Evolutionary conservation across 257 asterid species (phyloP).

Genomic region (Nicotiana undulata): DNA sequence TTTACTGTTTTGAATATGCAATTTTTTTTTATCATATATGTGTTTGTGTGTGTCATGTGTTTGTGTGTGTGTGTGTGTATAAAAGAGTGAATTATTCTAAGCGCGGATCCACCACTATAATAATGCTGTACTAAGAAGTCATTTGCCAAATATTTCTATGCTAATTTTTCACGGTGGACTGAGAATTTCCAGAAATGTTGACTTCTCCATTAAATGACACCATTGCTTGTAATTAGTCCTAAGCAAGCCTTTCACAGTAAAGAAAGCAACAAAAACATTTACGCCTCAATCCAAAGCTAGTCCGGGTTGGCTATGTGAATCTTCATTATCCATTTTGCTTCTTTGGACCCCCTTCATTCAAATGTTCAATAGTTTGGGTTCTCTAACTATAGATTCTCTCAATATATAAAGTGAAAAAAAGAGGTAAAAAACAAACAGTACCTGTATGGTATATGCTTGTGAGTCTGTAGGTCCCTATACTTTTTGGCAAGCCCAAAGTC

Average conservation of each 20-base stretch:
- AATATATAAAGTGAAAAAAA: not conserved
- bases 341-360: not conserved
- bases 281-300: not conserved
- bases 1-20: not conserved
- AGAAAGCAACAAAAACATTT: not conserved
- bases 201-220: not conserved
- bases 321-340: not conserved
- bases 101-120: not conserved
- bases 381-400: not conserved
- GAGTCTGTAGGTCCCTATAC: constrained; percentile 36
- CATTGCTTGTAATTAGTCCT: not conserved
- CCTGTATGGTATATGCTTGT: constrained; percentile 42
- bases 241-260: not conserved
- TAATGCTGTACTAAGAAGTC: not conserved
- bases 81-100: not conserved
- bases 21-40: not conserved
- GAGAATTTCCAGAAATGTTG: not conserved
- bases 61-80: not conserved
- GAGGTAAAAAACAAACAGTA: not conserved
- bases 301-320: not conserved
- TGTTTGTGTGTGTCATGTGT: not conserved
- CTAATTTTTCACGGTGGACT: not conserved
- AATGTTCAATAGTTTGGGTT: not conserved
- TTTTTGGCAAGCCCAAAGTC: constrained; percentile 39
- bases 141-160: not conserved